Evolutionary conservation across 768 basidiomycete species (phyloP), one percentile per base, ranked within the genome.

Genomic region (Termitomyces sp.): DNA sequence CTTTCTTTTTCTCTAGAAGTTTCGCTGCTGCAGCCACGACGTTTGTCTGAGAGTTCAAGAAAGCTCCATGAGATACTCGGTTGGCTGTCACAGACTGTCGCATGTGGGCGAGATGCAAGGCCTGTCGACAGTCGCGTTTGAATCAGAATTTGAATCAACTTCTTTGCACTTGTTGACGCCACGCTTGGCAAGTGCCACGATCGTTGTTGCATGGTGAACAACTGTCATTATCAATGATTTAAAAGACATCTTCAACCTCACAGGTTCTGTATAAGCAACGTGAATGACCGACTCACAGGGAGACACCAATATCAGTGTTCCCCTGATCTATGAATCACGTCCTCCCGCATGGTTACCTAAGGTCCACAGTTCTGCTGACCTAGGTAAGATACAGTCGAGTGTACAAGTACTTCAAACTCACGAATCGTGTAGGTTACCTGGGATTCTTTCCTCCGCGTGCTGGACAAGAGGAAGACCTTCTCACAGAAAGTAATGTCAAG

Each of bases 1-100:
- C 89, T 65, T 89, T 91, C 74, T 89, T 91, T 74, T 91, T 91
- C 64, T 91, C 89, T 2, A 76, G 54, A 43, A 89, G 77, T 61
- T 84, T 85, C 17, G 81, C 75, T 1, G 72, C 57, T 1, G 83
- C 77, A 0, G 80, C 81, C 2, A 81, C 73, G 49, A 74, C 77
- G 41, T 74, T 73, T 7, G 71, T 68, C 35, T 78, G 72, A 7
- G 73, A 65, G 56, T 70, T 66, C 37, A 72, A 58, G 10, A 67
- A 70, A 41, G 75, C 65, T 7, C 72, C 72, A 61, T 84, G 79
- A 14, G 82, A 83, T 19, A 72, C 74, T 42, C 83, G 81, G 63
- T 63, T 74, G 1, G 79, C 72, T 17, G 76, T 78, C 16, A 80
- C 65, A 10, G 86, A 87, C 54, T 81, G 79, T 45, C 85, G 81